phyloP scores from a whole-genome alignment of 2,329 filamentous ascomycete genomes.

The Microcera coccophila region DNA sequence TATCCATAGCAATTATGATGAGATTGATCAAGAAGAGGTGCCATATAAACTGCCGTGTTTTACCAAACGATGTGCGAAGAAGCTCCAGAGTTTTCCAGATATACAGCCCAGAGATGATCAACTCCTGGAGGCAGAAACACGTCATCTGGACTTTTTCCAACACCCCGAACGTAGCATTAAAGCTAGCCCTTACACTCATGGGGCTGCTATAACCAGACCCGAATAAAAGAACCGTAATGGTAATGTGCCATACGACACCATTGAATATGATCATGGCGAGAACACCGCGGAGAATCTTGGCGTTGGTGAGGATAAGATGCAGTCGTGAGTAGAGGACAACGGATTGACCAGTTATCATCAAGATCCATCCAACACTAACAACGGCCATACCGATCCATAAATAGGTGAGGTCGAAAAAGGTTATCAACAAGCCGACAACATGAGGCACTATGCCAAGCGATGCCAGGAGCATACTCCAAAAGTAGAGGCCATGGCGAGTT shows the following conservation, averaged over 20 bases:
- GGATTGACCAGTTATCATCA: conserved; percentile 59
- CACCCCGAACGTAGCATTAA: conserved; percentile 35
- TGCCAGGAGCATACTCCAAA: conserved; percentile 35
- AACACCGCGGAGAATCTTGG: conserved; percentile 44
- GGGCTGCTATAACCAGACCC: conserved; percentile 39
- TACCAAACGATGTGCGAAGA: conserved; percentile 12
- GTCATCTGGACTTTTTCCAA: conserved; percentile 54
- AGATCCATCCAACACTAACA: conserved; percentile 30
- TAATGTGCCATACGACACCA: conserved; percentile 48
- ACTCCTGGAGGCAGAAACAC: conserved; percentile 53
- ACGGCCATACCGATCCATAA: conserved; percentile 23
- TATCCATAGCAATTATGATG: conserved; percentile 39
- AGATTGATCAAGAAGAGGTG: conserved; percentile 44
- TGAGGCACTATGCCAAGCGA: conserved; percentile 33
- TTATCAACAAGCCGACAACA: conserved; percentile 41
- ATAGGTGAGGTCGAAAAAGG: conserved; percentile 8
- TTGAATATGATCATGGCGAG: conserved; percentile 57
- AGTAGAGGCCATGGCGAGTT: conserved; percentile 32
- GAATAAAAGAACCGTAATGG: conserved; percentile 53
- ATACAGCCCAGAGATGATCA: conserved; percentile 50
- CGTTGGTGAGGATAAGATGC: conserved; percentile 55
- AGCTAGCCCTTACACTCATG: conserved; percentile 8
- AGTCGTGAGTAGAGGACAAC: conserved; percentile 60
- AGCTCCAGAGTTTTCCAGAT: conserved; percentile 39
- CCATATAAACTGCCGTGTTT: conserved; percentile 10